phyloP scores from a whole-genome alignment of 2,329 filamentous ascomycete genomes.

The Fusarium drepaniforme region DNA sequence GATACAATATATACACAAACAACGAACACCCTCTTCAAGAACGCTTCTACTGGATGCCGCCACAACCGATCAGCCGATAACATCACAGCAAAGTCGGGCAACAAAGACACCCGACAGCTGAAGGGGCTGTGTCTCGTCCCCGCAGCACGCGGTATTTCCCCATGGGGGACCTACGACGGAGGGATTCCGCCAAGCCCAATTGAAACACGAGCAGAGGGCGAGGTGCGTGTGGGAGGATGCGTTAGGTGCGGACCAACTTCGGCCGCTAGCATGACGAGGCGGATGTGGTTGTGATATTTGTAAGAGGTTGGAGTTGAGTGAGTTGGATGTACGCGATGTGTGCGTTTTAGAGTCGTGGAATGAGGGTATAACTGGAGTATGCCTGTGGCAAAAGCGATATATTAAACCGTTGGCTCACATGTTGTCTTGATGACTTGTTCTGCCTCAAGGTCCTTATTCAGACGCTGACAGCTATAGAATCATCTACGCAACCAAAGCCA shows the following conservation, averaged over 20 bases:
- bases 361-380: not conserved
- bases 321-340: not conserved
- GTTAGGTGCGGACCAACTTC: slow-evolving; percentile 13
- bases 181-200: not conserved
- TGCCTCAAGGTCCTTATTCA: not conserved
- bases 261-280: slow-evolving; percentile 9
- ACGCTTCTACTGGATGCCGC: not conserved
- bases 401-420: not conserved
- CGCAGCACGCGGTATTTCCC: not conserved
- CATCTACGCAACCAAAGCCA: not conserved
- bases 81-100: not conserved
- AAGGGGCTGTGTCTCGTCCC: slow-evolving; percentile 12
- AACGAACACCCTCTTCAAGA: not conserved
- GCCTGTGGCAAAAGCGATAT: not conserved
- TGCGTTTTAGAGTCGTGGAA: not conserved
- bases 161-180: not conserved
- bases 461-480: not conserved
- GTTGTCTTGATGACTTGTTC: not conserved
- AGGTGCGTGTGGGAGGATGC: not conserved
- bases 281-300: not conserved
- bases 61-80: not conserved
- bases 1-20: not conserved
- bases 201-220: not conserved
- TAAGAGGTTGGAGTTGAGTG: not conserved
- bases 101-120: not conserved